Percentiles rank a stretch among this genome's conserved stretches.
These are phyloP conservation scores for Botrytis fragariae DNA, from an alignment of 2,329 filamentous ascomycete species.

Conservation along the genomic window DNA sequence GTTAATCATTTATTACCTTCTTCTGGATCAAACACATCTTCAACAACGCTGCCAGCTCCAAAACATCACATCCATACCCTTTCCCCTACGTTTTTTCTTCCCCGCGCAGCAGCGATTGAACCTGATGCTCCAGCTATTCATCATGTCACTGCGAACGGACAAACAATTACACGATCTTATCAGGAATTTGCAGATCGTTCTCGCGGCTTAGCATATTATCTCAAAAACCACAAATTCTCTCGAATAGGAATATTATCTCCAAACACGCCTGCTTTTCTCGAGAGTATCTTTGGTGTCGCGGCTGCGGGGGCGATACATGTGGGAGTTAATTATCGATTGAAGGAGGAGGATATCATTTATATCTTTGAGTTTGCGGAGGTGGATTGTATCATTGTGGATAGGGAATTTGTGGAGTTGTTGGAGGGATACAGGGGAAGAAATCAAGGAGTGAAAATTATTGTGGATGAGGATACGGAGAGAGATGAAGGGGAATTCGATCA, in stretches of 20 bases:
- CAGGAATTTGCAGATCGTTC: slow-evolving; percentile 80
- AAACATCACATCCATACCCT: slow-evolving; percentile 64
- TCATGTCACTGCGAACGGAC: slow-evolving; percentile 77
- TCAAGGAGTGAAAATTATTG: slow-evolving; percentile 65
- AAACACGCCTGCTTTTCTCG: slow-evolving; percentile 93
- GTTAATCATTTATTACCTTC: slow-evolving; percentile 53
- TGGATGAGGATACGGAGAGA: slow-evolving; percentile 80
- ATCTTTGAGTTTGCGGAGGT: slow-evolving; percentile 87
- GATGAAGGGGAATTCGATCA: slow-evolving; percentile 78
- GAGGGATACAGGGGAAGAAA: slow-evolving; percentile 61
- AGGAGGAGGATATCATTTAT: slow-evolving; percentile 82
- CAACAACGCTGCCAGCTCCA: slow-evolving; percentile 20
- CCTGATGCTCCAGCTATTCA: slow-evolving; percentile 81
- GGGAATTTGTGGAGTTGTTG: slow-evolving; percentile 72
- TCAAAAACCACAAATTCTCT: slow-evolving; percentile 69
- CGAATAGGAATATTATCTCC: slow-evolving; percentile 83
- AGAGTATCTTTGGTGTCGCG: slow-evolving; percentile 82
- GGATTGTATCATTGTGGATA: slow-evolving; percentile 82
- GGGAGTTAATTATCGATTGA: slow-evolving; percentile 70
- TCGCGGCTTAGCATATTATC: slow-evolving; percentile 81
- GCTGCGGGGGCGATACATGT: slow-evolving; percentile 79
- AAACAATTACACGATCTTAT: slow-evolving; percentile 73
- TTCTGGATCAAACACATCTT: slow-evolving; percentile 30
- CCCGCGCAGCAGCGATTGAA: slow-evolving; percentile 83
- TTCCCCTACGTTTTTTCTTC: slow-evolving; percentile 83